These are phyloP conservation scores for Globisporangium emineosum DNA, from an alignment of 352 stramenopile genomes.

Conservation along the genomic window DNA sequence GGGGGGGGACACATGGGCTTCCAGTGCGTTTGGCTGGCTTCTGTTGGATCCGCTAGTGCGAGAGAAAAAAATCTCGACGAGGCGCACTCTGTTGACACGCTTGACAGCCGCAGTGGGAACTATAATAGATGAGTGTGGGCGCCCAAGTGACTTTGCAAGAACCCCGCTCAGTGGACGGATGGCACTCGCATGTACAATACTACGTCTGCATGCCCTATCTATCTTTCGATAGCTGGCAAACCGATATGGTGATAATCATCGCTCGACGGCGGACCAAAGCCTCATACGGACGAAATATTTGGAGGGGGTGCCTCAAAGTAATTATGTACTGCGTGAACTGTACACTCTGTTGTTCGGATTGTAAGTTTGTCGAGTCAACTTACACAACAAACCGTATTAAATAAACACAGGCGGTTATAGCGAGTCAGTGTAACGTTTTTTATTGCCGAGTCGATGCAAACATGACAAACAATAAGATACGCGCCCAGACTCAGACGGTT, in stretches of 20 bases:
- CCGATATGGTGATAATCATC: background rate
- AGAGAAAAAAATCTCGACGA: conserved; percentile 1
- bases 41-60: too few species aligned
- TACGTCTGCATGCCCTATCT: too few species aligned
- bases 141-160: background rate
- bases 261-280: background rate
- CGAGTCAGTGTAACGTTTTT: background rate
- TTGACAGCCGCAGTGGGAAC: conserved; percentile 5
- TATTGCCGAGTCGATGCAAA: background rate
- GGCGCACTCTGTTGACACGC: conserved; percentile 7
- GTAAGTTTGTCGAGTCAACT: background rate
- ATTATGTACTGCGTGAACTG: background rate
- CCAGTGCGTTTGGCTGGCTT: too few species aligned
- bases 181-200: too few species aligned
- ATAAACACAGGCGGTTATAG: background rate
- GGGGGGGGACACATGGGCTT: background rate
- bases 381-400: background rate
- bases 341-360: background rate
- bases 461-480: background rate
- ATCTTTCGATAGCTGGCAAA: background rate
- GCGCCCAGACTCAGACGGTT: background rate
- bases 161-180: too few species aligned
- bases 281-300: background rate
- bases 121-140: too few species aligned
- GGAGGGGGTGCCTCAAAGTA: too few species aligned